Percentiles rank a stretch among this genome's conserved stretches.
These are phyloP conservation scores for Dryas alaskensis DNA, from an alignment of 306 rosid species.

Conservation along the genomic window DNA sequence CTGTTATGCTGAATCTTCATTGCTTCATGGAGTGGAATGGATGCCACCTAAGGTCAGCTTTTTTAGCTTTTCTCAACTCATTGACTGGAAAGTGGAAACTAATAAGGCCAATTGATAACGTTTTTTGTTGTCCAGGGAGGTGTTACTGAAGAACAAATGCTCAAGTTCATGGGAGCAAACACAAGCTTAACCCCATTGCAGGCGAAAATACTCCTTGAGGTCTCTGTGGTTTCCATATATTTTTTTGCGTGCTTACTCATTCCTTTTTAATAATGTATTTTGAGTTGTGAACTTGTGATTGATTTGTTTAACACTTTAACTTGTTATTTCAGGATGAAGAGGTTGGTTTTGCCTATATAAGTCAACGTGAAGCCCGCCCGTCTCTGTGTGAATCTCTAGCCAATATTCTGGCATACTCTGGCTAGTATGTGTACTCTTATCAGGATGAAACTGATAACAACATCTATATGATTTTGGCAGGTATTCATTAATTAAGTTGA, in stretches of 20 bases:
- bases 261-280: constrained; percentile 19
- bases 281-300: no score
- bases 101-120: not conserved
- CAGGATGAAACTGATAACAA: constrained; percentile 2
- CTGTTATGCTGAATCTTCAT: constrained; percentile 82
- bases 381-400: constrained; percentile 76
- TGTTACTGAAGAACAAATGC: constrained; percentile 92
- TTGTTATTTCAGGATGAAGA: constrained; percentile 68
- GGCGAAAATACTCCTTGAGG: constrained; percentile 89
- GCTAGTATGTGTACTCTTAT: not conserved
- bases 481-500: constrained; percentile 64
- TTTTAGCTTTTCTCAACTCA: not conserved
- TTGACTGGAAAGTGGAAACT: not conserved
- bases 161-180: constrained; percentile 92
- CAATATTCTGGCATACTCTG: not conserved
- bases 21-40: constrained; percentile 97
- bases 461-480: constrained; percentile 35
- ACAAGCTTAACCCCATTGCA: constrained; percentile 57
- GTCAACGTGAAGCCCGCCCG: constrained; percentile 87
- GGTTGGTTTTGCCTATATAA: constrained; percentile 86
- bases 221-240: constrained; percentile 28
- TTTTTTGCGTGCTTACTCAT: constrained; percentile 16
- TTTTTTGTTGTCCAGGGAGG: constrained; percentile 62
- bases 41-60: constrained; percentile 87
- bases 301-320: not conserved